These are phyloP conservation scores for Coccomyxa subellipsoidea DNA, from an alignment of 163 green algal genomes.

Conservation along the genomic window DNA sequence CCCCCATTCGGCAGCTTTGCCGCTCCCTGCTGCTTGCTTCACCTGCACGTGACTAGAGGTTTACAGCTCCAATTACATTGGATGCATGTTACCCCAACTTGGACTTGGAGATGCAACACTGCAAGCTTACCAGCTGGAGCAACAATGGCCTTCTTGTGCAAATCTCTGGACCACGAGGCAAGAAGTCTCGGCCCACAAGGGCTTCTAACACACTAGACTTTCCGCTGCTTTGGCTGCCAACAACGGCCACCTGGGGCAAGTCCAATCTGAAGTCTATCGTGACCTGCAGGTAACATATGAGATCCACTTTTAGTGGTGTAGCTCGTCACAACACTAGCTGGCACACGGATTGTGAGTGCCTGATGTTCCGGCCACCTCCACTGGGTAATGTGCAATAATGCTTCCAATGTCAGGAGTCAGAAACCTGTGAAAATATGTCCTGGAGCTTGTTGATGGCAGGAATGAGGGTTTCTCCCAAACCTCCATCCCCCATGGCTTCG, in stretches of 20 bases:
- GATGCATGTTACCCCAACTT: background rate
- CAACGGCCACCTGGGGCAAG: slow-evolving; percentile 90
- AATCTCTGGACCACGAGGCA: slow-evolving; percentile 92
- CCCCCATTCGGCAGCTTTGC: slow-evolving; percentile 70
- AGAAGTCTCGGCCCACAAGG: slow-evolving; percentile 91
- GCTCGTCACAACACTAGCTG: no score
- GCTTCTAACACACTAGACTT: slow-evolving; percentile 95
- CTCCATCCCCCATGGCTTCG: background rate
- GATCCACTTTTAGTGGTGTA: no score
- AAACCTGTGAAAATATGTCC: slow-evolving; percentile 88
- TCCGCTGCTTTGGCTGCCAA: slow-evolving; percentile 92
- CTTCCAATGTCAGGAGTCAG: no score
- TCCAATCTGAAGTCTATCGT: slow-evolving; percentile 80
- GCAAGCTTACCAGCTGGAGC: slow-evolving; percentile 71
- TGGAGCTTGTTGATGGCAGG: slow-evolving; percentile 91
- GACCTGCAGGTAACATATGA: slow-evolving; percentile 63
- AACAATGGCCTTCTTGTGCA: slow-evolving; percentile 92
- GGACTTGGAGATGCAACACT: background rate
- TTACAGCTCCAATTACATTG: slow-evolving; percentile 7
- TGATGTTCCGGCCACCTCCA: no score
- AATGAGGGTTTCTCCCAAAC: slow-evolving; percentile 81
- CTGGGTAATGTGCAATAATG: background rate
- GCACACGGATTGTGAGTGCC: no score
- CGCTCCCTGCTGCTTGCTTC: slow-evolving; percentile 16
- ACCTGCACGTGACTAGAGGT: slow-evolving; percentile 10